These are phyloP conservation scores for Neurospora sp. DNA, from an alignment of 495 filamentous ascomycete species.

Conservation along the genomic window DNA sequence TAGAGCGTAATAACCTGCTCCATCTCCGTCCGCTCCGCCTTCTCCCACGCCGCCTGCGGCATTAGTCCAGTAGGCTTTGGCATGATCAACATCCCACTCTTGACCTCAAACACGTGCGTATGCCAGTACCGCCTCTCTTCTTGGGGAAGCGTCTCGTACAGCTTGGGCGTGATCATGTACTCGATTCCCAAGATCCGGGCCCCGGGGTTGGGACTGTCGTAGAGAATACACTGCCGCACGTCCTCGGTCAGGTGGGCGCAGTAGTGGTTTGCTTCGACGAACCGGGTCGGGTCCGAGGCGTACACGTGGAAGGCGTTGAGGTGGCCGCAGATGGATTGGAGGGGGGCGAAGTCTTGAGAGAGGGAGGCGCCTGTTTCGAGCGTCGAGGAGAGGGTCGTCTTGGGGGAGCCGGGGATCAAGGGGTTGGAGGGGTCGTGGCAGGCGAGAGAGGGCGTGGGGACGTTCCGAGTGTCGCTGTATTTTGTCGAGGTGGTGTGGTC, in stretches of 20 bases:
- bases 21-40: conserved; percentile 73
- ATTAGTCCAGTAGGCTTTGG: conserved; percentile 44
- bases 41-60: conserved; percentile 58
- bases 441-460: background rate
- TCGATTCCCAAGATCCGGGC: conserved; percentile 79
- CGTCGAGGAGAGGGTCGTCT: conserved; percentile 45
- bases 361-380: conserved; percentile 56
- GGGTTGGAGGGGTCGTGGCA: background rate
- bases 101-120: conserved; percentile 77
- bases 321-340: conserved; percentile 72
- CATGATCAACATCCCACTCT: conserved; percentile 79
- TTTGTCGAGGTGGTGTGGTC: background rate
- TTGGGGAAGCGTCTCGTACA: conserved; percentile 54
- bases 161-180: conserved; percentile 73
- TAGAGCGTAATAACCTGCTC: conserved; percentile 59
- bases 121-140: conserved; percentile 72
- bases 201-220: conserved; percentile 54
- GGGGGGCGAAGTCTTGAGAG: conserved; percentile 54
- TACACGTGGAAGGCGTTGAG: conserved; percentile 83
- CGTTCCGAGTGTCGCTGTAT: background rate
- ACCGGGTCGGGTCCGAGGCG: conserved; percentile 53
- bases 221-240: conserved; percentile 73
- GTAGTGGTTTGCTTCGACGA: conserved; percentile 77
- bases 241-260: conserved; percentile 67
- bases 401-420: conserved; percentile 35